These are phyloP conservation scores for Aspergillaceae sp. DNA, from an alignment of 2,329 filamentous ascomycete genomes.

Conservation along the genomic window DNA sequence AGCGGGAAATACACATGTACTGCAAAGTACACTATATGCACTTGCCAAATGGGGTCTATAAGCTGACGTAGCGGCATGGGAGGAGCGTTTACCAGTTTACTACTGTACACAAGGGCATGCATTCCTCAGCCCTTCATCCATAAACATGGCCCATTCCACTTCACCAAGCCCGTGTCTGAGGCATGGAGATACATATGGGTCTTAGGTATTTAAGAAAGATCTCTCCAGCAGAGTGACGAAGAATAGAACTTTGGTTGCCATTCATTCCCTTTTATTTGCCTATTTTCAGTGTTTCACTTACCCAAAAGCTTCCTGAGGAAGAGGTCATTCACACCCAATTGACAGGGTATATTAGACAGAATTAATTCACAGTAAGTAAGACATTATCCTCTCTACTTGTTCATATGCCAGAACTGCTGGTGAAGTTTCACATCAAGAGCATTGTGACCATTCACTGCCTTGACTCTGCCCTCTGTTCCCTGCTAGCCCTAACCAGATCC, in stretches of 20 bases:
- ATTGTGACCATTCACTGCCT: not conserved
- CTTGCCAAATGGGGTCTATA: not conserved
- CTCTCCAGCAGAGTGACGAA: not conserved
- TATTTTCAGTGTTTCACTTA: not conserved
- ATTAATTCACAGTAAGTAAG: not conserved
- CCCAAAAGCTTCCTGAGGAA: not conserved
- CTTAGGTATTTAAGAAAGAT: not conserved
- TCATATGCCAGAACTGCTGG: not conserved
- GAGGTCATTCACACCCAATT: not conserved
- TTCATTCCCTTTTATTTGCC: not conserved
- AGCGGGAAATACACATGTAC: not conserved
- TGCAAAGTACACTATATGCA: too few species aligned
- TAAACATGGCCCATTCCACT: not conserved
- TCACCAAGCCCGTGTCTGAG: not conserved
- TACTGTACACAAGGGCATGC: not conserved
- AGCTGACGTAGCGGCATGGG: not conserved
- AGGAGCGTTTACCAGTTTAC: not conserved
- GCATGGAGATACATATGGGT: not conserved
- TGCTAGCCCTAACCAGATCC: not conserved
- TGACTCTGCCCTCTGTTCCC: not conserved
- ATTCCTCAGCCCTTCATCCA: too few species aligned
- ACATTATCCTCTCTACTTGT: not conserved
- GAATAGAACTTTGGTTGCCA: not conserved
- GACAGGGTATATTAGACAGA: not conserved
- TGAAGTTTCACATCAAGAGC: not conserved